phyloP scores from a whole-genome alignment of 805 yeast species.

The Zygosaccharomyces gambellarensis region DNA sequence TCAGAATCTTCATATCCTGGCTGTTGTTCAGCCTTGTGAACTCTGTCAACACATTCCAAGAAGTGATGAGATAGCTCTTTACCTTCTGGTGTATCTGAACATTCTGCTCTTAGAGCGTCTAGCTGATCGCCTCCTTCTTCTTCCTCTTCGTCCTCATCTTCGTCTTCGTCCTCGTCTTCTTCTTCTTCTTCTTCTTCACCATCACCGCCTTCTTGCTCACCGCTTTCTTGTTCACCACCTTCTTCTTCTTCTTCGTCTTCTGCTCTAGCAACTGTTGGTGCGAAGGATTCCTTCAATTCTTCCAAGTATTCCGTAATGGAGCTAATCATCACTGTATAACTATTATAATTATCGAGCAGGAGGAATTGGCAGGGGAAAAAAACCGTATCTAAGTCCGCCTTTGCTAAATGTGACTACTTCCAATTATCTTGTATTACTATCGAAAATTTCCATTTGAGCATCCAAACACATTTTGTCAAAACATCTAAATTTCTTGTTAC shows the following conservation, averaged over 20 bases:
- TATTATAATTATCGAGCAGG: conserved; percentile 9
- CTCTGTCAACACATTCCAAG: conserved; percentile 94
- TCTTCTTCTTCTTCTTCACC: conserved; percentile 34
- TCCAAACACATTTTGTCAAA: neutral
- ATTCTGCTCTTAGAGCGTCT: conserved; percentile 62
- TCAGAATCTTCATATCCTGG: conserved; percentile 73
- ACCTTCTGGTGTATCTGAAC: conserved; percentile 63
- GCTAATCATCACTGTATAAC: conserved; percentile 32
- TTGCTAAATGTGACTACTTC: neutral
- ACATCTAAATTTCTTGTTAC: neutral
- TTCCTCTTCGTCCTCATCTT: conserved; percentile 64
- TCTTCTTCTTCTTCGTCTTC: conserved; percentile 42
- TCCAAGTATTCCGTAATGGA: conserved; percentile 39
- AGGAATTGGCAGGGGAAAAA: neutral
- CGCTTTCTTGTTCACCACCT: conserved; percentile 18
- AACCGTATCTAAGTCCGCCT: neutral
- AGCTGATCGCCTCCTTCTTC: conserved; percentile 64
- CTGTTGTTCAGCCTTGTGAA: conserved; percentile 79
- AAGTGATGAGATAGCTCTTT: conserved; percentile 78
- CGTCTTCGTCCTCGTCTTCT: conserved; percentile 50
- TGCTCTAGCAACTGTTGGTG: conserved; percentile 80
- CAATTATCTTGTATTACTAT: neutral
- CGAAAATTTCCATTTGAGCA: neutral
- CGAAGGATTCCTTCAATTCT: conserved; percentile 73
- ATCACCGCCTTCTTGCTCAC: conserved; percentile 15